Evolutionary conservation across 1,284 basidiomycete genomes (phyloP).

Genomic region (Puccinia sorghi): DNA sequence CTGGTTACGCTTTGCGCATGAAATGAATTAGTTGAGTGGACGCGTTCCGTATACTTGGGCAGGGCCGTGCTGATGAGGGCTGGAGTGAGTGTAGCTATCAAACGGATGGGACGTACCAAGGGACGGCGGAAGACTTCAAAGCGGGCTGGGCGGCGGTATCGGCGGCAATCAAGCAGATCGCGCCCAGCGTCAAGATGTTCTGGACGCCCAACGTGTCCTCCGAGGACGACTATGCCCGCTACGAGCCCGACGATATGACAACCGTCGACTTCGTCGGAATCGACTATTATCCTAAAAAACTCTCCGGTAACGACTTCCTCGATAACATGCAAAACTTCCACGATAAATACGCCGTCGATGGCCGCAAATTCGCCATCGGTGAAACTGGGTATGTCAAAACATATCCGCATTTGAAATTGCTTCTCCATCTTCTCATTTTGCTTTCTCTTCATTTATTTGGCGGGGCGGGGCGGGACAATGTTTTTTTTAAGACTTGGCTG

Average conservation of each 20-base stretch:
- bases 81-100: constrained; percentile 16
- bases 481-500: constrained; percentile 52
- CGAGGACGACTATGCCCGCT: constrained; percentile 54
- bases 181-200: constrained; percentile 57
- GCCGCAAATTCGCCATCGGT: constrained; percentile 58
- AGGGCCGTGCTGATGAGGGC: constrained; percentile 1
- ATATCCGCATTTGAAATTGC: neutral
- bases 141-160: constrained; percentile 58
- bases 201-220: constrained; percentile 55
- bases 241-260: constrained; percentile 55
- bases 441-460: neutral
- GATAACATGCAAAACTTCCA: constrained; percentile 58
- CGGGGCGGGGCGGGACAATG: no score
- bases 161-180: constrained; percentile 55
- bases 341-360: constrained; percentile 55
- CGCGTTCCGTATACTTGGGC: neutral
- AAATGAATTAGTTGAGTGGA: constrained; percentile 53
- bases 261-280: constrained; percentile 58
- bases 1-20: constrained; percentile 58
- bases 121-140: constrained; percentile 57
- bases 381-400: constrained; percentile 55
- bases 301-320: constrained; percentile 53
- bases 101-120: constrained; percentile 55
- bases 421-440: neutral
- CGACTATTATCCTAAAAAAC: constrained; percentile 56